Evolutionary conservation across 1,284 basidiomycete genomes (phyloP).

Genomic region (Heterobasidion occidentale): DNA sequence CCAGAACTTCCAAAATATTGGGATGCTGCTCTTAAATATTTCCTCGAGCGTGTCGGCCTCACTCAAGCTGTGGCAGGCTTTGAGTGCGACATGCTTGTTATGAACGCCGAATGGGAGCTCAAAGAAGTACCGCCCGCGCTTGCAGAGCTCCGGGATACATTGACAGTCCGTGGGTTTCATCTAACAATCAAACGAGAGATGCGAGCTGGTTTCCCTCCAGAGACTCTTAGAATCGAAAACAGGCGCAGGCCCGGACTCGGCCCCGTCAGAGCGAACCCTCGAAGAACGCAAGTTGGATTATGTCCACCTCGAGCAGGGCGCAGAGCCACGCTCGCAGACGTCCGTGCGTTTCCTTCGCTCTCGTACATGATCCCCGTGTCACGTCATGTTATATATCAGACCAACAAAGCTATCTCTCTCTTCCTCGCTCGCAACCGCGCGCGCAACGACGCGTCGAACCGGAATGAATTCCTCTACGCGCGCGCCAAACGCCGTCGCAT

Average conservation of each 20-base stretch:
- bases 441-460: slow-evolving; percentile 67
- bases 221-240: slow-evolving; percentile 10
- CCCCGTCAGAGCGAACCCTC: slow-evolving; percentile 21
- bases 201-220: slow-evolving; percentile 3
- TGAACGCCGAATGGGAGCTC: slow-evolving; percentile 60
- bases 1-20: slow-evolving; percentile 45
- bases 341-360: slow-evolving; percentile 33
- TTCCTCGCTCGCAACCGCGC: slow-evolving; percentile 63
- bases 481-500: slow-evolving; percentile 40
- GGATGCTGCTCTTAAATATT: slow-evolving; percentile 50
- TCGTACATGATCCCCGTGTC: neutral
- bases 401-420: slow-evolving; percentile 59
- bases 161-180: slow-evolving; percentile 38
- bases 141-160: slow-evolving; percentile 37
- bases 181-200: neutral
- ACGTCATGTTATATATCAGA: slow-evolving; percentile 27
- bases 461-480: slow-evolving; percentile 57
- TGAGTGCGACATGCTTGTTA: slow-evolving; percentile 60
- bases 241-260: neutral
- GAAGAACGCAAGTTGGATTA: slow-evolving; percentile 63
- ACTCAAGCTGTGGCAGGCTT: slow-evolving; percentile 56
- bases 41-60: slow-evolving; percentile 49
- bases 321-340: slow-evolving; percentile 41
- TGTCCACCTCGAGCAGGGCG: slow-evolving; percentile 36
- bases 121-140: slow-evolving; percentile 47